These are phyloP conservation scores for Circinella umbellata DNA, from an alignment of 371 early-diverging fungal species.

Conservation along the genomic window DNA sequence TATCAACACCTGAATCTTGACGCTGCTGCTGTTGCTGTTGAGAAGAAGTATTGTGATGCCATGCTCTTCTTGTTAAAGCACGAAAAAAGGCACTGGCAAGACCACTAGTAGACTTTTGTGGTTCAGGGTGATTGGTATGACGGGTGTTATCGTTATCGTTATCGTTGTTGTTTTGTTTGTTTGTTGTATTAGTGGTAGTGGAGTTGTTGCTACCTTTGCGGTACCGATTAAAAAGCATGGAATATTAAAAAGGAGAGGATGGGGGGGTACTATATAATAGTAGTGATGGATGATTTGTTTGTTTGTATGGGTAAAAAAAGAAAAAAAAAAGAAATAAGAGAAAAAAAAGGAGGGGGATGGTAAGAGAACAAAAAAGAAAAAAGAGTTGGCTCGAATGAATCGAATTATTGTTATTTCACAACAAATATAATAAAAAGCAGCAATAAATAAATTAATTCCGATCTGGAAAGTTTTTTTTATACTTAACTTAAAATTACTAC, in stretches of 20 bases:
- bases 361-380: too few species aligned
- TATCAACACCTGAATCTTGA: conserved; percentile 22
- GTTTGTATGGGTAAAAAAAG: too few species aligned
- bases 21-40: conserved; percentile 11
- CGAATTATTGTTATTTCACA: too few species aligned
- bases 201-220: conserved; percentile 5
- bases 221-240: conserved; percentile 15
- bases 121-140: conserved; percentile 9
- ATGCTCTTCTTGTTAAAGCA: conserved; percentile 27
- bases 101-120: conserved; percentile 13
- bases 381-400: too few species aligned
- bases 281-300: too few species aligned
- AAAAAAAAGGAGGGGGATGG: too few species aligned
- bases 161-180: background rate
- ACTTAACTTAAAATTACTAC: too few species aligned
- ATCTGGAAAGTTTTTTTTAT: too few species aligned
- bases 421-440: too few species aligned
- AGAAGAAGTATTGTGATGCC: conserved; percentile 11
- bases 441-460: too few species aligned
- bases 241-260: background rate
- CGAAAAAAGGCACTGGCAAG: conserved; percentile 42
- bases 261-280: too few species aligned
- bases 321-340: too few species aligned
- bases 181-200: background rate
- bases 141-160: background rate